phyloP scores from a whole-genome alignment of 345 rosid species.

The Gynandropsis gynandra region DNA sequence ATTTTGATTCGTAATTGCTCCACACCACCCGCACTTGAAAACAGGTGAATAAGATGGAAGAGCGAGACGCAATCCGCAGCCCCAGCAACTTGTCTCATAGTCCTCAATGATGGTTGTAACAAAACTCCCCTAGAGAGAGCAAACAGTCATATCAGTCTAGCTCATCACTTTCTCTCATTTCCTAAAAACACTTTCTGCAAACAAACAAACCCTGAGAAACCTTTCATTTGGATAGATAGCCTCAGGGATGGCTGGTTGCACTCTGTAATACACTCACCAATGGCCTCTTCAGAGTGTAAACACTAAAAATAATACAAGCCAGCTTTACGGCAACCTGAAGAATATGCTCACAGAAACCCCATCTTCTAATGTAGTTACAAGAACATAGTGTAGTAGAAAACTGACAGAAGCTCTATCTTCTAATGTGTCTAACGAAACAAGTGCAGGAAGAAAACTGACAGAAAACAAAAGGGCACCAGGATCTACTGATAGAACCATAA shows the following conservation, averaged over 20 bases:
- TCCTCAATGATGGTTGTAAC: conserved; percentile 45
- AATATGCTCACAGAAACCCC: too few relatives aligned
- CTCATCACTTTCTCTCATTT: background rate
- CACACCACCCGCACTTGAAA: conserved; percentile 97
- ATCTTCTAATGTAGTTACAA: too few relatives aligned
- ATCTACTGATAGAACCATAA: too few relatives aligned
- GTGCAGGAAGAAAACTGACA: too few relatives aligned
- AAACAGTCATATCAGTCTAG: background rate
- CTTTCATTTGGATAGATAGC: too few relatives aligned
- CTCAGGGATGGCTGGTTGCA: background rate
- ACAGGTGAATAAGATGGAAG: conserved; percentile 55
- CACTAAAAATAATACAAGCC: conserved; percentile 12
- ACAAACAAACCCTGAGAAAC: too few relatives aligned
- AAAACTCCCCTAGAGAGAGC: conserved; percentile 33
- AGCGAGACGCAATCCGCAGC: conserved; percentile 79
- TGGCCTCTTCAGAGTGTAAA: conserved; percentile 3
- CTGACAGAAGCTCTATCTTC: too few relatives aligned
- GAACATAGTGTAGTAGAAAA: too few relatives aligned
- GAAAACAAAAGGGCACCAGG: too few relatives aligned
- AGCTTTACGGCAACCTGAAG: conserved; percentile 10
- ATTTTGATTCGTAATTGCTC: conserved; percentile 69
- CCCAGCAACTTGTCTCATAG: conserved; percentile 72
- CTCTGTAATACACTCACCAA: background rate
- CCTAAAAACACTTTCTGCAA: too few relatives aligned
- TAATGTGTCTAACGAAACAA: too few relatives aligned